Evolutionary conservation across 2,329 filamentous ascomycete genomes (phyloP).

Genomic region (Periconia digitata): DNA sequence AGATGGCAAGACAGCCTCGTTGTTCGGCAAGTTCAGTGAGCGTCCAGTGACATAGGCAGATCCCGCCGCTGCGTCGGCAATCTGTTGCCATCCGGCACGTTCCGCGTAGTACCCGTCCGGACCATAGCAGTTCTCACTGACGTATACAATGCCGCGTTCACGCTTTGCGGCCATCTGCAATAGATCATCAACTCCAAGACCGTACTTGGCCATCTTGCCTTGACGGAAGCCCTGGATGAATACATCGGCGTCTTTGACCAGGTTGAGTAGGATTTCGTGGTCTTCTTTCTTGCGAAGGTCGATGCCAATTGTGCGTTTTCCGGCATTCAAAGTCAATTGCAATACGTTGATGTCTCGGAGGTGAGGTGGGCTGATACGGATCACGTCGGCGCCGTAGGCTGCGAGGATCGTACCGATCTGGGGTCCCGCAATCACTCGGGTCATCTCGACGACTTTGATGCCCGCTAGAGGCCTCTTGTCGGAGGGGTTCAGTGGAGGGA

Average conservation of each 20-base stretch:
- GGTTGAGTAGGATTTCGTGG: slow-evolving; percentile 35
- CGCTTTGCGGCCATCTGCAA: slow-evolving; percentile 44
- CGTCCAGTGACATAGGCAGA: slow-evolving; percentile 43
- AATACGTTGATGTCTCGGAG: slow-evolving; percentile 37
- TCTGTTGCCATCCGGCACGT: slow-evolving; percentile 56
- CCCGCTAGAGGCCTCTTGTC: slow-evolving; percentile 45
- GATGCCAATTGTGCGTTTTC: slow-evolving; percentile 47
- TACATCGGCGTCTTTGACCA: slow-evolving; percentile 53
- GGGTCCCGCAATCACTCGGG: slow-evolving; percentile 47
- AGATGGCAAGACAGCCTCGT: slow-evolving; percentile 24
- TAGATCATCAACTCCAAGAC: slow-evolving; percentile 47
- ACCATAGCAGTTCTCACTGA: slow-evolving; percentile 56
- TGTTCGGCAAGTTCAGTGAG: slow-evolving; percentile 31
- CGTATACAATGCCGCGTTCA: slow-evolving; percentile 51
- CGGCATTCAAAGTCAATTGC: slow-evolving; percentile 45
- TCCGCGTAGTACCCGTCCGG: slow-evolving; percentile 49
- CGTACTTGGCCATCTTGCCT: slow-evolving; percentile 46
- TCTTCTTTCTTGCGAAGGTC: slow-evolving; percentile 44
- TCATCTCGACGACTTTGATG: slow-evolving; percentile 38
- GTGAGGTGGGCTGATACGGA: slow-evolving; percentile 44
- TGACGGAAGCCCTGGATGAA: slow-evolving; percentile 56
- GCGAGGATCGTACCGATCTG: slow-evolving; percentile 41
- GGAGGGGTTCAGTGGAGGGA: slow-evolving; percentile 30
- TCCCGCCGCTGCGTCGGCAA: slow-evolving; percentile 44
- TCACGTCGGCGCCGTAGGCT: slow-evolving; percentile 47